Percentiles rank a stretch among this genome's conserved stretches.
phyloP scores from a whole-genome alignment of 2,329 filamentous ascomycete genomes.

The Colletotrichum destructivum region DNA sequence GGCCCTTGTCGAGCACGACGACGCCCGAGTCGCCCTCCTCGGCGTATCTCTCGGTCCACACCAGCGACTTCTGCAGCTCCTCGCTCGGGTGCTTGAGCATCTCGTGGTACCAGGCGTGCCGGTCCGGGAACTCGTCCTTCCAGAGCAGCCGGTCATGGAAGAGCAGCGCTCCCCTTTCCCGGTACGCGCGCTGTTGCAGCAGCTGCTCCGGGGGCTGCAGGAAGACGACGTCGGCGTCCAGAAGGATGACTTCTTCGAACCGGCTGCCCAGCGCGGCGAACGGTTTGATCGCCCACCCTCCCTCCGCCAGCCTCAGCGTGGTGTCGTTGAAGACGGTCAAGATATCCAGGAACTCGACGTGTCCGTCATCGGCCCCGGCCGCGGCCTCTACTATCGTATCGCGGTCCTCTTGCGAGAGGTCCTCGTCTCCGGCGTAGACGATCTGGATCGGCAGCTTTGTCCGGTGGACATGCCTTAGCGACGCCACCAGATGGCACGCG shows the following conservation, averaged over 20 bases:
- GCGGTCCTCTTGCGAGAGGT: conserved; percentile 48
- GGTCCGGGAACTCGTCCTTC: conserved; percentile 52
- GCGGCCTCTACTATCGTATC: conserved; percentile 45
- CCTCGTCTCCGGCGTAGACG: conserved; percentile 54
- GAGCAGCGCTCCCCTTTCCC: conserved; percentile 52
- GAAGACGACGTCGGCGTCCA: conserved; percentile 59
- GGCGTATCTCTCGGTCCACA: conserved; percentile 57
- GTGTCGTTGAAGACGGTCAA: conserved; percentile 52
- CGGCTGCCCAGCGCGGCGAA: conserved; percentile 56
- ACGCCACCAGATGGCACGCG: conserved; percentile 54
- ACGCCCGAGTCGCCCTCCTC: conserved; percentile 61
- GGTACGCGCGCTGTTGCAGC: conserved; percentile 51
- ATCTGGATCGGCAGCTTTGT: conserved; percentile 54
- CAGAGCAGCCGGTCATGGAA: conserved; percentile 60
- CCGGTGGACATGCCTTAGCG: conserved; percentile 49
- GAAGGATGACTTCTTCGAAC: conserved; percentile 55
- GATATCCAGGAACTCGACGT: conserved; percentile 52
- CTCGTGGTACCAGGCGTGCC: conserved; percentile 56
- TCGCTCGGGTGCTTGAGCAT: conserved; percentile 54
- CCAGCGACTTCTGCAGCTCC: conserved; percentile 52
- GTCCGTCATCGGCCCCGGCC: conserved; percentile 3
- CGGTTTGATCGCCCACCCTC: conserved; percentile 59
- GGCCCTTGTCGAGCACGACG: conserved; percentile 58
- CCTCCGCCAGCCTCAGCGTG: conserved; percentile 48
- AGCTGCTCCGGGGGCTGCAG: conserved; percentile 54